Percentiles rank a stretch among this genome's conserved stretches.
phyloP scores from a whole-genome alignment of 495 filamentous ascomycete genomes.

The Daldinia loculata region DNA sequence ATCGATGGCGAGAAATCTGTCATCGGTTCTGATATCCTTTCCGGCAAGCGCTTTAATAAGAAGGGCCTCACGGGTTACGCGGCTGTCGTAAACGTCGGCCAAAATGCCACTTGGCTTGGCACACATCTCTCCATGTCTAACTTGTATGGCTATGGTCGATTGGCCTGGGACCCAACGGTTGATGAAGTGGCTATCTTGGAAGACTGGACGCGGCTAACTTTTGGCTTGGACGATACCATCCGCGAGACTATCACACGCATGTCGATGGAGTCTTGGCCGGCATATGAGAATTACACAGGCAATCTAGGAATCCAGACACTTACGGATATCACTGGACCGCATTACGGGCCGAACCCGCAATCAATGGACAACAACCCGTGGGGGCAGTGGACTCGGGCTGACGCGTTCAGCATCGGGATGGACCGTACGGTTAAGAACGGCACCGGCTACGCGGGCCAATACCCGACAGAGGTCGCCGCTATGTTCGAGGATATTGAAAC shows the following conservation, averaged over 20 bases:
- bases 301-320: constrained; percentile 77
- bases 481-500: constrained; percentile 68
- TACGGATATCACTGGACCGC: constrained; percentile 70
- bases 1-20: constrained; percentile 62
- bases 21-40: constrained; percentile 64
- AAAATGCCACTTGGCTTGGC: constrained; percentile 72
- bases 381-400: constrained; percentile 78
- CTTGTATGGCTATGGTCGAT: constrained; percentile 72
- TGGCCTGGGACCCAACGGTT: constrained; percentile 67
- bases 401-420: constrained; percentile 69
- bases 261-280: constrained; percentile 74
- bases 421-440: constrained; percentile 74
- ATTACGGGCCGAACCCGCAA: constrained; percentile 73
- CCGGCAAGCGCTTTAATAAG: constrained; percentile 66
- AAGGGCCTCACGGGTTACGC: constrained; percentile 66
- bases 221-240: constrained; percentile 61
- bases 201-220: constrained; percentile 74
- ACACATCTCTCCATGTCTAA: constrained; percentile 76
- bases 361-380: constrained; percentile 74
- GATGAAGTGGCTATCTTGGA: constrained; percentile 60
- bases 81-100: constrained; percentile 75
- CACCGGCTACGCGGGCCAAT: constrained; percentile 71
- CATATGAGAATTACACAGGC: constrained; percentile 75
- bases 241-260: constrained; percentile 67
- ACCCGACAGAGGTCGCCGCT: constrained; percentile 65